Base-by-base conservation (phyloP, 805 yeast species). In the Candida boleticola region DNA sequence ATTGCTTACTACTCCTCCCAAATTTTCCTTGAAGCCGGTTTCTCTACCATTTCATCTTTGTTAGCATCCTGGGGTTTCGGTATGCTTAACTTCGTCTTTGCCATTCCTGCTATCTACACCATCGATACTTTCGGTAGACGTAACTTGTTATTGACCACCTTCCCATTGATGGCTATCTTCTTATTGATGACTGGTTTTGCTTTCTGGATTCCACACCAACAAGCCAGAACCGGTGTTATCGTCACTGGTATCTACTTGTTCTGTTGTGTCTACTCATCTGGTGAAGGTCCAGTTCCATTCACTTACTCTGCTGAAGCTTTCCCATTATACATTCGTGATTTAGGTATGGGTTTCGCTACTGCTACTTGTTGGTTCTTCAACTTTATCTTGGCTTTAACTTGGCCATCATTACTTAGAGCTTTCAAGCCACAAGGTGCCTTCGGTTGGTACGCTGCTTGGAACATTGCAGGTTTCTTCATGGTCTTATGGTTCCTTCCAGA, bases 251-350 rank as follows among this genome's bases (percentile, higher is more conserved):
- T 88, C 44, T 88, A 88, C 58, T 57, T 88, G 23, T 87, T 77
- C 62, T 70, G 88, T 0, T 74, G 79, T 33, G 83, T 84, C 42
- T 88, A 88, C 64, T 85, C 95, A 0, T 79, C 86, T 3, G 92
- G 95, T 42, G 88, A 85, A 60, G 96, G 96, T 34, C 95, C 93
- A 11, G 93, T 88, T 35, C 95, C 96, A 3, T 88, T 88, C 67
- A 84, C 93, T 2, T 85, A 88, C 57, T 82, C 89, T 19, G 95
- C 95, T 7, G 96, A 88, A 62, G 85, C 53, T 78, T 68, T 84
- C 68, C 88, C 92, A 46, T 70, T 86, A 54, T 83, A 84, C 55
- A 78, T 85, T 47, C 79, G 95, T 64, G 89, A 87, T 50, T 65
- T 85, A 40, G 90, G 92, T 41, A 83, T 88, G 82, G 81, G 89